Conservation (phyloP, 352 stramenopile species). For the Elongisporangium undulatum region DNA sequence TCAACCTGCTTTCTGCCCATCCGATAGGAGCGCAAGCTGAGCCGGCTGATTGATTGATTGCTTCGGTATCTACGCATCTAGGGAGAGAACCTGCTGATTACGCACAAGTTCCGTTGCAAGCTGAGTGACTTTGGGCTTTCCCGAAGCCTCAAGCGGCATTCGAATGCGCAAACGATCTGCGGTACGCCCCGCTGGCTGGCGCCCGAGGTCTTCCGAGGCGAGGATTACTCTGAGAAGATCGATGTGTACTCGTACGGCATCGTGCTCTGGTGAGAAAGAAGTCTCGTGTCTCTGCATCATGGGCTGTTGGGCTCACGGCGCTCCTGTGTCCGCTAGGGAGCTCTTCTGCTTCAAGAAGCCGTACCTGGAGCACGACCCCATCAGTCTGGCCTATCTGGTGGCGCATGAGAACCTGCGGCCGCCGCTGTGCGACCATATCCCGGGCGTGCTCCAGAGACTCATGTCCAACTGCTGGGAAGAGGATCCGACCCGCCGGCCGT, state of each 20-base stretch:
- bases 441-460: constrained; percentile 54
- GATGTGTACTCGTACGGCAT: constrained; percentile 83
- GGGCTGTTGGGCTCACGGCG: not conserved
- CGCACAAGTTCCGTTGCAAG: constrained; percentile 66
- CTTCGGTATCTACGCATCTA: constrained; percentile 5
- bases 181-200: constrained; percentile 75
- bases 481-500: constrained; percentile 45
- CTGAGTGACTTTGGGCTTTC: constrained; percentile 75
- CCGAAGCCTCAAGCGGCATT: constrained; percentile 56
- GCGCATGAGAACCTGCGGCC: constrained; percentile 70
- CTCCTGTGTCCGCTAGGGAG: constrained; percentile 31
- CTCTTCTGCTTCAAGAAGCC: constrained; percentile 84
- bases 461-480: constrained; percentile 69
- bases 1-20: not conserved
- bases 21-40: too few species aligned
- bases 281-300: not conserved
- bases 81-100: constrained; percentile 73
- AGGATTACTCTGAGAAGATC: constrained; percentile 85
- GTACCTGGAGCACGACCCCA: constrained; percentile 74
- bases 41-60: too few species aligned
- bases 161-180: constrained; percentile 71
- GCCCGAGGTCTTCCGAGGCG: constrained; percentile 77
- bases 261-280: constrained; percentile 55
- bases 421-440: constrained; percentile 56
- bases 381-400: constrained; percentile 74